phyloP scores from a whole-genome alignment of 1,139 yeast genomes.

The Yamadazyma jaroonii region DNA sequence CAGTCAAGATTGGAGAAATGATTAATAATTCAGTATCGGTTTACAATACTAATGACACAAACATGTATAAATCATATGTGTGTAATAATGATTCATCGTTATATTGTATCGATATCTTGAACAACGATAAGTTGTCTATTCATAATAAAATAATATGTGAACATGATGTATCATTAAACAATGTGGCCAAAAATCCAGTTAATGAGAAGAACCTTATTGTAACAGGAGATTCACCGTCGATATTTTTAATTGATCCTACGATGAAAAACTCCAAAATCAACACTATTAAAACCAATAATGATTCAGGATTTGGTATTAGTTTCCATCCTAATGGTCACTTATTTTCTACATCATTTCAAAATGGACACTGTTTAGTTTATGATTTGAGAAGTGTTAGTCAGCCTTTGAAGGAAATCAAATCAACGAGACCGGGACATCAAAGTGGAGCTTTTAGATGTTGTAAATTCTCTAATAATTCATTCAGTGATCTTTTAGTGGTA shows the following conservation, averaged over 20 bases:
- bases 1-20: conserved; percentile 69
- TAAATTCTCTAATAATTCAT: conserved; percentile 62
- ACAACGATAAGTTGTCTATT: conserved; percentile 40
- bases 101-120: conserved; percentile 63
- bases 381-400: conserved; percentile 61
- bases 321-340: conserved; percentile 69
- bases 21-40: conserved; percentile 78
- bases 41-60: conserved; percentile 26
- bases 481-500: conserved; percentile 72
- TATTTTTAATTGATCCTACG: conserved; percentile 38
- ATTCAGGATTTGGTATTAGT: conserved; percentile 82
- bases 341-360: conserved; percentile 82
- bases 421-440: conserved; percentile 60
- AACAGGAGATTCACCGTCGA: conserved; percentile 40
- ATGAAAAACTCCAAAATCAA: conserved; percentile 17
- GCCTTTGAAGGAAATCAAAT: conserved; percentile 54
- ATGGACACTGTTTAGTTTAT: conserved; percentile 73
- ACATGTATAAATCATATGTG: conserved; percentile 53
- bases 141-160: conserved; percentile 34
- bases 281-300: conserved; percentile 56
- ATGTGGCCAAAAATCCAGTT: conserved; percentile 33
- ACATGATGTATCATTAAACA: conserved; percentile 38
- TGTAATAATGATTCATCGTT: conserved; percentile 81
- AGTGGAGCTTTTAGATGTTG: conserved; percentile 64
- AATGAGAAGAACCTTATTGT: conserved; percentile 31